Conservation (phyloP, 352 stramenopile species). For the Phytophthora sansomeana region DNA sequence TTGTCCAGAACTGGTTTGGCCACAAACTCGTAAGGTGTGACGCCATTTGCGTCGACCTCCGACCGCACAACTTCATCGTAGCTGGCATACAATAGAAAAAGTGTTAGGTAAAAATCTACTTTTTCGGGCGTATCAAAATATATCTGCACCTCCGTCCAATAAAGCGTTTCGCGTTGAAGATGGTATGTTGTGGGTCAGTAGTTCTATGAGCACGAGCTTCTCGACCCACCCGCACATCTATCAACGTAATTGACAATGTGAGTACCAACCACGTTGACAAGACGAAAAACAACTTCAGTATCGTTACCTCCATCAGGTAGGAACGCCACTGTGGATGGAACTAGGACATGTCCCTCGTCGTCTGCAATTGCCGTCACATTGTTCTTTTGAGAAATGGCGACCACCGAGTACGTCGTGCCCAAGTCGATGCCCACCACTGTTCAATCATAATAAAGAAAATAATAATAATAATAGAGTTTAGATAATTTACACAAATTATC, state of each 20-base stretch:
- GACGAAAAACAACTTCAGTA: background rate
- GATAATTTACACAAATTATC: too few relatives aligned
- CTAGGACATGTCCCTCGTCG: slow-evolving; percentile 50
- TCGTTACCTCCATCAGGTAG: slow-evolving; percentile 46
- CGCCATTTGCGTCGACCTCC: slow-evolving; percentile 18
- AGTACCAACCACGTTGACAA: background rate
- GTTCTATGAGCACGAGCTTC: slow-evolving; percentile 54
- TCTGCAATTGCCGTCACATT: slow-evolving; percentile 73
- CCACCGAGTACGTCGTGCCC: slow-evolving; percentile 82
- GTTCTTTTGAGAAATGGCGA: slow-evolving; percentile 71
- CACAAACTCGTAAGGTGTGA: slow-evolving; percentile 57
- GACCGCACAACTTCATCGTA: slow-evolving; percentile 39
- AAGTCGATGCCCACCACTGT: slow-evolving; percentile 76
- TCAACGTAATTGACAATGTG: background rate
- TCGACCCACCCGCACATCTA: slow-evolving; percentile 59
- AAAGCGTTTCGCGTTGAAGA: slow-evolving; percentile 85
- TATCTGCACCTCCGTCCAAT: slow-evolving; percentile 55
- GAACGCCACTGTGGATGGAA: slow-evolving; percentile 76
- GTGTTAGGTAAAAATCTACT: slow-evolving; percentile 2
- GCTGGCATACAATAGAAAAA: slow-evolving; percentile 14
- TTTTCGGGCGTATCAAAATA: background rate
- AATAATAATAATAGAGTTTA: too few relatives aligned
- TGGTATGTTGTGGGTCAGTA: slow-evolving; percentile 64
- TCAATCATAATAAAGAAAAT: background rate
- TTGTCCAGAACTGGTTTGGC: slow-evolving; percentile 25